phyloP scores from a whole-genome alignment of 2,329 filamentous ascomycete species.

The Xylariaceae sp. region DNA sequence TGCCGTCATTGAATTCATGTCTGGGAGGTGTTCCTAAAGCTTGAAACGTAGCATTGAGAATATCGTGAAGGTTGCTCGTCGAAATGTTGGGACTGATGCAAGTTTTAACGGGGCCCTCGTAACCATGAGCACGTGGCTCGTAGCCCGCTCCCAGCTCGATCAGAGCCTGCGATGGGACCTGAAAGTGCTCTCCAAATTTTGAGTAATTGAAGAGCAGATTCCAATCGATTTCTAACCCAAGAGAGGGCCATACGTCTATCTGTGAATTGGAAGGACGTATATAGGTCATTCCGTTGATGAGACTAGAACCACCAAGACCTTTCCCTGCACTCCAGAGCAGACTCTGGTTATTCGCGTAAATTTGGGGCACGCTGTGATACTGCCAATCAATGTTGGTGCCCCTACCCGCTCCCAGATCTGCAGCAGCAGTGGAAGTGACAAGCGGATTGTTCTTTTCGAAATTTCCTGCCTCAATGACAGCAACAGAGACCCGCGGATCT shows the following conservation, averaged over 20 bases:
- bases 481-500: constrained; percentile 10
- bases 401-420: constrained; percentile 6
- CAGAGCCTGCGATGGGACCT: constrained; percentile 6
- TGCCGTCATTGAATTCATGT: constrained; percentile 8
- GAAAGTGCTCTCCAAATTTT: constrained; percentile 8
- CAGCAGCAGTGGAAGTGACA: constrained; percentile 4
- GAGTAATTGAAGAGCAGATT: constrained; percentile 9
- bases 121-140: constrained; percentile 9
- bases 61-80: constrained; percentile 9
- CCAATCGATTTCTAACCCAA: constrained; percentile 11
- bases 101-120: constrained; percentile 8
- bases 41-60: constrained; percentile 6
- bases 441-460: constrained; percentile 8
- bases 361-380: constrained; percentile 9
- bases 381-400: constrained; percentile 9
- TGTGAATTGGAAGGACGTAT: constrained; percentile 8
- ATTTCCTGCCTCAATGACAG: constrained; percentile 10
- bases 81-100: constrained; percentile 10
- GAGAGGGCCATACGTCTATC: constrained; percentile 7
- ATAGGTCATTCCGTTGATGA: constrained; percentile 11
- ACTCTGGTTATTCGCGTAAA: constrained; percentile 11
- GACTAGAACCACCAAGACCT: constrained; percentile 11
- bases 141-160: constrained; percentile 9
- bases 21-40: constrained; percentile 10
- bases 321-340: constrained; percentile 10